Percentiles rank a stretch among this genome's conserved stretches.
Conservation (phyloP, 2,329 filamentous ascomycete genomes). For the Ophiobolus disseminans region DNA sequence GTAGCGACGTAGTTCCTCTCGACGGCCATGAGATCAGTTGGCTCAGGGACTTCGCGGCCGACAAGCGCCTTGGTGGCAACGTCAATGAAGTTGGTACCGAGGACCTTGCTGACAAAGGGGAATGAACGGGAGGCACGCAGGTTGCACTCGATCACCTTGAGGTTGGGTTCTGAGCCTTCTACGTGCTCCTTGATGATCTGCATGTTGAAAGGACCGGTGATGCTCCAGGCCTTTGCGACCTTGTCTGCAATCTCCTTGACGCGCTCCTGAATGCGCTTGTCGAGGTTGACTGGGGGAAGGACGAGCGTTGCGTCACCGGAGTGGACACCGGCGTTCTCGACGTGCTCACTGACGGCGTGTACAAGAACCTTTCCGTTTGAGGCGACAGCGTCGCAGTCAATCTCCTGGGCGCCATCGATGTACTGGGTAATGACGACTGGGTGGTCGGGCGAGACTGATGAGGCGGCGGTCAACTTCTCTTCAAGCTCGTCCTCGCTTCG, state of each 20-base stretch:
- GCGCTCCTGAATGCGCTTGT: conserved; percentile 78
- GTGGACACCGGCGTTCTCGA: conserved; percentile 97
- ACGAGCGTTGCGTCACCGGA: conserved; percentile 96
- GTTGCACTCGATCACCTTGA: conserved; percentile 99
- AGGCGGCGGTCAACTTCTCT: conserved; percentile 91
- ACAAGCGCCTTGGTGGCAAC: conserved; percentile 91
- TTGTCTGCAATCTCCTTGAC: conserved; percentile 96
- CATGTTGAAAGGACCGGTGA: conserved; percentile 99
- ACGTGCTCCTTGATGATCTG: conserved; percentile 95
- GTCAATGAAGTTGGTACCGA: conserved; percentile 96
- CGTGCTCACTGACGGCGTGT: conserved; percentile 93
- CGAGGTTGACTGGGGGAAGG: conserved; percentile 82
- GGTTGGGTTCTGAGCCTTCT: conserved; percentile 73
- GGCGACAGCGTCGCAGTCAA: conserved; percentile 93
- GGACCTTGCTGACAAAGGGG: conserved; percentile 97
- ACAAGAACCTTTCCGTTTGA: conserved; percentile 84
- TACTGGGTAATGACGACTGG: conserved; percentile 98
- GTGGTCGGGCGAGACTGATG: conserved; percentile 91
- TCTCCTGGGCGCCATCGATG: conserved; percentile 95
- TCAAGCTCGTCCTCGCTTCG: conserved; percentile 86
- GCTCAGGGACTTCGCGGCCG: conserved; percentile 81
- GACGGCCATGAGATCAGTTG: conserved; percentile 84
- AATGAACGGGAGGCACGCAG: conserved; percentile 96
- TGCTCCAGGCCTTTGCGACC: conserved; percentile 95
- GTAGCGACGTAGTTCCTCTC: conserved; percentile 93